Percentiles rank a stretch among this genome's conserved stretches.
phyloP scores from a whole-genome alignment of 176 grass and related monocot species.

The Oryza glaberrima region DNA sequence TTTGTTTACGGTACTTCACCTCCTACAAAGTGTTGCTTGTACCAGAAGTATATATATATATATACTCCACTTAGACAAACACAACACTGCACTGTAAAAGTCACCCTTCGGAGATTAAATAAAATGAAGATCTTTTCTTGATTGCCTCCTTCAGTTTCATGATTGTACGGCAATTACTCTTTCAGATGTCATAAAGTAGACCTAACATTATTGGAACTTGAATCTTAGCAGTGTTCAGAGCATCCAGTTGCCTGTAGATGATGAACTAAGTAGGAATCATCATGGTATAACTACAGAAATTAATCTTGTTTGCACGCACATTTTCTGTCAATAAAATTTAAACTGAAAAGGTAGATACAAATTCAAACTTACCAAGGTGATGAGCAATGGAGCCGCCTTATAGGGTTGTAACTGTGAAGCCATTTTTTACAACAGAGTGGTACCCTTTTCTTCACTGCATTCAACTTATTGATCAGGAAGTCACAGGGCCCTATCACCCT shows the following conservation, averaged over 20 bases:
- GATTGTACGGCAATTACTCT: conserved; percentile 14
- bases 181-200: conserved; percentile 3
- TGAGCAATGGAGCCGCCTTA: not conserved
- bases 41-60: conserved; percentile 19
- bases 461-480: not conserved
- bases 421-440: not conserved
- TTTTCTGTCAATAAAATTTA: not conserved
- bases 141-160: conserved; percentile 22
- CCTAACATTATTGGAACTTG: conserved; percentile 10
- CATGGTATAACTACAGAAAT: not conserved
- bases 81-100: conserved; percentile 8
- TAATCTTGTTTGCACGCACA: not conserved
- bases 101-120: not conserved
- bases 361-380: conserved; percentile 28
- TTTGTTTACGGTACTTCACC: not conserved
- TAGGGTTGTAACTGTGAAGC: not conserved
- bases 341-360: not conserved
- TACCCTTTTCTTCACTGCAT: not conserved
- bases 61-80: conserved; percentile 11
- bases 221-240: not conserved
- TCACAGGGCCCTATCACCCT: not conserved
- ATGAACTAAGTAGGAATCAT: not conserved
- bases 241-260: not conserved
- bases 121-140: not conserved
- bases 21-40: conserved; percentile 39